Percentiles rank a stretch among this genome's conserved stretches.
Evolutionary conservation across 805 yeast genomes (phyloP).

Genomic region (Scheffersomyces lignosus): DNA sequence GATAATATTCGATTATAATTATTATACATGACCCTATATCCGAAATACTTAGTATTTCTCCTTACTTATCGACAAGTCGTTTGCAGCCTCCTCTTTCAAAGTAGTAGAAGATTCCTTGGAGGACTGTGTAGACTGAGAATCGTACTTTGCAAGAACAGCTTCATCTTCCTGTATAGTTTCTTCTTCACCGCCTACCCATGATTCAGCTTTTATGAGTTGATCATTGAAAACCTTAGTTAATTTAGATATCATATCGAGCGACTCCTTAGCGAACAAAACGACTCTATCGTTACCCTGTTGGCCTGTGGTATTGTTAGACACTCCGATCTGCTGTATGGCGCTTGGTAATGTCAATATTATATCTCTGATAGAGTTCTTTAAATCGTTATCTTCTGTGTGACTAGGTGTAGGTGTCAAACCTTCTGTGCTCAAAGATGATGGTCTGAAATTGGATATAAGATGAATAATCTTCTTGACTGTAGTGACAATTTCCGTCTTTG

Average conservation of each 20-base stretch:
- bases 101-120: too few relatives aligned
- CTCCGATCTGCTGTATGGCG: constrained; percentile 55
- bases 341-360: constrained; percentile 74
- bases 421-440: constrained; percentile 30
- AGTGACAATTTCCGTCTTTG: constrained; percentile 79
- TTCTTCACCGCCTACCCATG: constrained; percentile 62
- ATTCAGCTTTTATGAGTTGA: constrained; percentile 80
- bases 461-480: constrained; percentile 88
- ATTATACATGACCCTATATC: too few relatives aligned
- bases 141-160: background rate
- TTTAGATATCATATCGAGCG: constrained; percentile 81
- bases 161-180: constrained; percentile 10
- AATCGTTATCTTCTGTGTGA: constrained; percentile 18
- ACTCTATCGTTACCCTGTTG: constrained; percentile 59
- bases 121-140: too few relatives aligned
- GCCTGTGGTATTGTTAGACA: constrained; percentile 13
- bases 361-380: constrained; percentile 74
- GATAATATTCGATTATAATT: too few relatives aligned
- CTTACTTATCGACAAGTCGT: too few relatives aligned
- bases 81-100: too few relatives aligned
- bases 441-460: constrained; percentile 76
- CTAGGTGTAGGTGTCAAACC: constrained; percentile 9
- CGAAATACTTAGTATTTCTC: too few relatives aligned
- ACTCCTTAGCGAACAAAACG: constrained; percentile 81
- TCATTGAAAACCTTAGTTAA: constrained; percentile 84